Percentiles rank a stretch among this genome's conserved stretches.
phyloP scores from a whole-genome alignment of 192 early-diverging fungal genomes.

The Mortierella hygrophila region DNA sequence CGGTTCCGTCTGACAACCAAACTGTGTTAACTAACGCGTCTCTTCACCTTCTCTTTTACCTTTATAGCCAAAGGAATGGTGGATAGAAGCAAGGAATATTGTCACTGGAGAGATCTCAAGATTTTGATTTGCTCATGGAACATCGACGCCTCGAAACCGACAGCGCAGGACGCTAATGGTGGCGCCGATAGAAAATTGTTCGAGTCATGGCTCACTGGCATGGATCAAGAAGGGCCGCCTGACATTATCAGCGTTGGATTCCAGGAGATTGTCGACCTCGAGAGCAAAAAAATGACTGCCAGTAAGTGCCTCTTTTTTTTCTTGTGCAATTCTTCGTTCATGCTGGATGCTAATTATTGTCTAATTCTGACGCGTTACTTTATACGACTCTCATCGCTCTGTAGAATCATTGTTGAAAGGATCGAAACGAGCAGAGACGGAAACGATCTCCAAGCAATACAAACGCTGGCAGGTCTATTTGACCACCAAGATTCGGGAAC shows the following conservation, averaged over 20 bases:
- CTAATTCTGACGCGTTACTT: not conserved
- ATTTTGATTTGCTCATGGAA: slow-evolving; percentile 94
- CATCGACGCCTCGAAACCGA: slow-evolving; percentile 91
- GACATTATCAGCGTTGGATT: slow-evolving; percentile 87
- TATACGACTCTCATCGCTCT: not conserved
- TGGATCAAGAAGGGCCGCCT: slow-evolving; percentile 65
- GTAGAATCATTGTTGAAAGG: slow-evolving; percentile 68
- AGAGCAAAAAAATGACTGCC: slow-evolving; percentile 84
- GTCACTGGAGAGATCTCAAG: slow-evolving; percentile 71
- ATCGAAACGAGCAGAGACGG: slow-evolving; percentile 69
- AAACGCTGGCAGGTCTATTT: slow-evolving; percentile 88
- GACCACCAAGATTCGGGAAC: slow-evolving; percentile 67
- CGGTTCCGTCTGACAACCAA: not conserved
- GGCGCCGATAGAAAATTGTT: slow-evolving; percentile 60
- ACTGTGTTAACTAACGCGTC: not conserved
- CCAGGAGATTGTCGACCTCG: slow-evolving; percentile 90
- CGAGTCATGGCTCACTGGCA: slow-evolving; percentile 62
- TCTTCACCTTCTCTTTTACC: not conserved
- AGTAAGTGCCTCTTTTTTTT: slow-evolving; percentile 57
- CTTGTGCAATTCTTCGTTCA: not conserved
- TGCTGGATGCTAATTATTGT: not conserved
- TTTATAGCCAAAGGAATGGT: slow-evolving; percentile 70
- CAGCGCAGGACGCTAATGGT: slow-evolving; percentile 71
- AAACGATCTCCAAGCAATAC: slow-evolving; percentile 77
- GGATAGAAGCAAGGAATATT: slow-evolving; percentile 71